Evolutionary conservation across 2,329 filamentous ascomycete species (phyloP), one percentile per base, ranked within the genome.

Genomic region (Curvularia spicifera): DNA sequence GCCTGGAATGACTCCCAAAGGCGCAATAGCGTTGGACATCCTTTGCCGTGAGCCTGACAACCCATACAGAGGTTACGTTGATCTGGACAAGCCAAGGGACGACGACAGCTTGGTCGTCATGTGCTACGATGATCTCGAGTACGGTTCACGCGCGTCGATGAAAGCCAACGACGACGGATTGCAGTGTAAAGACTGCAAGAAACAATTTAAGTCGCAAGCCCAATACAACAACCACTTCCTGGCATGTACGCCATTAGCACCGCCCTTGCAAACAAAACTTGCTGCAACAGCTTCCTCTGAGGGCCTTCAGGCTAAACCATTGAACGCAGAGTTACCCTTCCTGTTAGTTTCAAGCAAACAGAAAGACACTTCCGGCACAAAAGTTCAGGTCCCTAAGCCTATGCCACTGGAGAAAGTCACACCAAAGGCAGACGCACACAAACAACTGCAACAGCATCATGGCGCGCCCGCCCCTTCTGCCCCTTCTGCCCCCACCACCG

Each of bases 181-280:
- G 10, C 60, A 53, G 29, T 74, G 71, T 49, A 28, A 49, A 3
- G 49, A 51, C 7, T 75, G 71, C 52, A 67, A 66, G 31, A 62
- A 56, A n/a, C n/a, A 10, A 0, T 75, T 71, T 45, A 13, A 18
- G 0, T 71, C 64, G 10, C 10, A 48, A 44, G 60, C 55, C 9
- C 13, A 35, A 6, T 70, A 58, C 46, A 56, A 61, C 33, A 51
- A 56, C n/a, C 71, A 74, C 42, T 40, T 60, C 8, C 54, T 75
- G n/a, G 51, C 60, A n/a, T 75, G 72, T 42, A 33, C 33, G 15
- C 46, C 54, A 24, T 15, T 57, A 22, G 28, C n/a, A 9, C 35
- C 45, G 15, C 50, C n/a, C 6, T 24, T 18, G 4, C 45, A 51
- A 6, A 5, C 42, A 33, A 15, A 31, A 10, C 1, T 44, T 13